Evolutionary conservation across 2,329 filamentous ascomycete species (phyloP).

Genomic region (Didymella segeticola): DNA sequence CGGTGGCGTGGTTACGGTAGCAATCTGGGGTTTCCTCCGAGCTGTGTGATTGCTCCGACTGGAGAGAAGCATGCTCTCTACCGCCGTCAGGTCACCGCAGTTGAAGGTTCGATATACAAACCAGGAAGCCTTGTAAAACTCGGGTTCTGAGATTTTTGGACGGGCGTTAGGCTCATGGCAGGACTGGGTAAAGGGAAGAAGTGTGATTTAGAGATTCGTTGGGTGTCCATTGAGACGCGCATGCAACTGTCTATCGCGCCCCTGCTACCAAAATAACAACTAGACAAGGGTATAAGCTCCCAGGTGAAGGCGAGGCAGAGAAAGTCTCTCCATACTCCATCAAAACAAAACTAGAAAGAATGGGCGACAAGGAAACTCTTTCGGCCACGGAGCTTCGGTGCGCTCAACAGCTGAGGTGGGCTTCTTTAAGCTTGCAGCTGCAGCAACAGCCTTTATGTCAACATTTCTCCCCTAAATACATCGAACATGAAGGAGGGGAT

Average conservation of each 20-base stretch:
- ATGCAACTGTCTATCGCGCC: not conserved
- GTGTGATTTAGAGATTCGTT: not conserved
- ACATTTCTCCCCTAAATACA: not conserved
- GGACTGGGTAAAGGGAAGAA: too few species aligned
- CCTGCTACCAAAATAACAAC: not conserved
- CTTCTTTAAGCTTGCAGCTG: not conserved
- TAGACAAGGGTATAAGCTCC: conserved; percentile 19
- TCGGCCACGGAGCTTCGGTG: too few species aligned
- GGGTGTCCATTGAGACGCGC: not conserved
- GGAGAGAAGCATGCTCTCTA: too few species aligned
- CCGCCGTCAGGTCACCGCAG: too few species aligned
- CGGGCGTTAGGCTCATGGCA: not conserved
- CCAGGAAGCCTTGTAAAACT: too few species aligned
- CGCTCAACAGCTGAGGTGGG: too few species aligned
- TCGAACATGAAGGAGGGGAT: not conserved
- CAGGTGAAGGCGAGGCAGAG: not conserved
- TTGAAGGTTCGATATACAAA: too few species aligned
- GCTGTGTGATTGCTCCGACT: too few species aligned
- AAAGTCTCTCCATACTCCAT: not conserved
- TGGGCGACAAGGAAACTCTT: not conserved
- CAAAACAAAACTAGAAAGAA: not conserved
- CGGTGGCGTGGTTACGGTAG: too few species aligned
- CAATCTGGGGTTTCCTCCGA: too few species aligned
- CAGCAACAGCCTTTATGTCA: not conserved
- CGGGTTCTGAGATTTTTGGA: too few species aligned